Base-by-base conservation (phyloP, 306 rosid genomes). In the Cicer arietinum region DNA sequence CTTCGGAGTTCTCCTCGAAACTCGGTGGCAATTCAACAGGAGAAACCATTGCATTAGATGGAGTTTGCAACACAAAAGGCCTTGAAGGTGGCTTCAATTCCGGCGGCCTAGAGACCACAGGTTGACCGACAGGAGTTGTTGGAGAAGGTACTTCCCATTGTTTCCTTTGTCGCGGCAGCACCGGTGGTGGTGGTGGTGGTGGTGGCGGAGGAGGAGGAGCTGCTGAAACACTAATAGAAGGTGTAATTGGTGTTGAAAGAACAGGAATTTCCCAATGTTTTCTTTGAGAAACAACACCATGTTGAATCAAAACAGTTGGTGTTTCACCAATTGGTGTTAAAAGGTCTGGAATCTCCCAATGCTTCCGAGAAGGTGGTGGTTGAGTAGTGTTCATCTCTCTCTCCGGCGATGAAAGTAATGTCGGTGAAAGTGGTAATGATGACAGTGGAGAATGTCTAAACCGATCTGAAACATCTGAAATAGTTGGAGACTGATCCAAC, bases 21-120 rank as follows among this genome's bases (percentile, higher is more conserved):
- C 64, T 71, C 1, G 84, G 84, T 20, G 90, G 90, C 86, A 91
- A 72, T 78, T 88, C 91, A 66, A 85, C 85, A 6, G 97, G 90
- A 39, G 99, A 90, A 79, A 81, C 77, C 79, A 54, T 67, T 1
- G 84, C 71, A 9, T 76, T 77, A 17, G 79, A 69, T 39, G 79
- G 78, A 13, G 67, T 84, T 76, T 84, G 93, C 78, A 80, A 39
- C 69, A 80, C 84, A 77, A 80, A 74, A 41, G 87, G 89, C 71
- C 89, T 73, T 0, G 91, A 82, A 44, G 97, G 98, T 13, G 85
- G 84, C 6, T 68, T 59, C 12, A 84, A 82, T 11, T 76, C 87
- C 0, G 98, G 98, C 3, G 92, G 96, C 67, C 88, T 88, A 1
- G 62, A 61, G 66, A 77, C 66, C 3, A 76, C 65, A 1, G 58